Conservation (phyloP, 2,329 filamentous ascomycete genomes). For the Pseudogymnoascus sp. region DNA sequence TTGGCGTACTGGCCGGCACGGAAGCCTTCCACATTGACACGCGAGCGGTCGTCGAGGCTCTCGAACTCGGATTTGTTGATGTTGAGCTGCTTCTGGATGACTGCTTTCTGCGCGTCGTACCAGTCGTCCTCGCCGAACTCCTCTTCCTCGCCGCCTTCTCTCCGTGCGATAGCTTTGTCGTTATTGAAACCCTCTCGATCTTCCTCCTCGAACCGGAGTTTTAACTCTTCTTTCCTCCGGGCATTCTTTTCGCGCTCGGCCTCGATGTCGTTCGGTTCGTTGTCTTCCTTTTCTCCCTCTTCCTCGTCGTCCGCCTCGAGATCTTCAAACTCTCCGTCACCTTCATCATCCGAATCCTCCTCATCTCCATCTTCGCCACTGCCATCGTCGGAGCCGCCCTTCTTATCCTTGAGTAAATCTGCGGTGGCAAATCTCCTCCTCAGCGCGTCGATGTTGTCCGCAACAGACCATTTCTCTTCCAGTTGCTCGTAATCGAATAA, state of each 20-base stretch:
- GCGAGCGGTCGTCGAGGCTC: conserved; percentile 73
- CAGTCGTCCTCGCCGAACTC: conserved; percentile 97
- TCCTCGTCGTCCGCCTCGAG: conserved; percentile 63
- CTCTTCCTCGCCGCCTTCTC: conserved; percentile 60
- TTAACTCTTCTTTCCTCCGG: conserved; percentile 86
- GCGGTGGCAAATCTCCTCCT: conserved; percentile 69
- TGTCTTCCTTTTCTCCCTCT: conserved; percentile 28
- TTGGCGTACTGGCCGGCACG: conserved; percentile 89
- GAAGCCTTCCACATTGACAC: conserved; percentile 80
- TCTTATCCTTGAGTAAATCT: conserved; percentile 51
- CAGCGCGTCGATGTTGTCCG: conserved; percentile 69
- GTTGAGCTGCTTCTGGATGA: conserved; percentile 88
- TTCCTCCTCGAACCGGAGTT: conserved; percentile 91
- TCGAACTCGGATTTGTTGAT: conserved; percentile 96
- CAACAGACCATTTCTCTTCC: conserved; percentile 76
- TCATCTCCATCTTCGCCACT: conserved; percentile 39
- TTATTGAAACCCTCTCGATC: conserved; percentile 94
- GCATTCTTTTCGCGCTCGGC: conserved; percentile 89
- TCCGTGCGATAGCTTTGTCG: conserved; percentile 71
- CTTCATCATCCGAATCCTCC: conserved; percentile 47
- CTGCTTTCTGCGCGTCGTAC: conserved; percentile 95
- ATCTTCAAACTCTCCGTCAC: conserved; percentile 79
- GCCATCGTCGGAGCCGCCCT: conserved; percentile 44
- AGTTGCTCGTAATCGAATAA: conserved; percentile 72
- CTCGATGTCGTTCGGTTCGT: conserved; percentile 51